Conservation (phyloP, 306 rosid genomes). For the Arachis hypogaea region DNA sequence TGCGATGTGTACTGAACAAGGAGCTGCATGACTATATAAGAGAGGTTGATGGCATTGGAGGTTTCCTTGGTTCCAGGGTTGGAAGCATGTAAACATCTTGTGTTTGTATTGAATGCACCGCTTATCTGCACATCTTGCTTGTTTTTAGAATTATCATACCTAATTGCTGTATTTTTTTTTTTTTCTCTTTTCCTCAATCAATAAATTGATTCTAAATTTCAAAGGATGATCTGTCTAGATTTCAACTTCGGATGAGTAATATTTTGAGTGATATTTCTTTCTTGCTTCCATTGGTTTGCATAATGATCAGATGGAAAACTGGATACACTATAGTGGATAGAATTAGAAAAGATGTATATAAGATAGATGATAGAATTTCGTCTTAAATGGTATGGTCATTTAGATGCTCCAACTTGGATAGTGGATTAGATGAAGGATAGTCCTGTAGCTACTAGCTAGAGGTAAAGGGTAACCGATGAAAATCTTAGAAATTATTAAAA, state of each 20-base stretch:
- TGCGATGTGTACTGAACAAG: slow-evolving; percentile 77
- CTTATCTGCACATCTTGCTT: neutral
- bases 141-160: slow-evolving; percentile 10
- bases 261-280: slow-evolving; percentile 19
- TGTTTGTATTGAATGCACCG: neutral
- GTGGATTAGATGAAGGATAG: no score
- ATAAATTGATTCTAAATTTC: no score
- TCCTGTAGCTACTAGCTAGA: no score
- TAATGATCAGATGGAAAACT: neutral
- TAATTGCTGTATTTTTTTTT: neutral
- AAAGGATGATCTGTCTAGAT: neutral
- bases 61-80: slow-evolving; percentile 77
- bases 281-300: slow-evolving; percentile 7
- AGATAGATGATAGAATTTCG: no score
- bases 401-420: no score
- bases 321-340: no score
- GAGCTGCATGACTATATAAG: slow-evolving; percentile 79
- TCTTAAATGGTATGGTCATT: no score
- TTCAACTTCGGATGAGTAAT: slow-evolving; percentile 14
- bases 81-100: slow-evolving; percentile 79
- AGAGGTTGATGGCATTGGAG: slow-evolving; percentile 82
- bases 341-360: no score
- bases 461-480: no score
- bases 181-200: neutral
- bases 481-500: no score